Conservation (phyloP, 208 protist species). For the Giardia duodenalis region DNA sequence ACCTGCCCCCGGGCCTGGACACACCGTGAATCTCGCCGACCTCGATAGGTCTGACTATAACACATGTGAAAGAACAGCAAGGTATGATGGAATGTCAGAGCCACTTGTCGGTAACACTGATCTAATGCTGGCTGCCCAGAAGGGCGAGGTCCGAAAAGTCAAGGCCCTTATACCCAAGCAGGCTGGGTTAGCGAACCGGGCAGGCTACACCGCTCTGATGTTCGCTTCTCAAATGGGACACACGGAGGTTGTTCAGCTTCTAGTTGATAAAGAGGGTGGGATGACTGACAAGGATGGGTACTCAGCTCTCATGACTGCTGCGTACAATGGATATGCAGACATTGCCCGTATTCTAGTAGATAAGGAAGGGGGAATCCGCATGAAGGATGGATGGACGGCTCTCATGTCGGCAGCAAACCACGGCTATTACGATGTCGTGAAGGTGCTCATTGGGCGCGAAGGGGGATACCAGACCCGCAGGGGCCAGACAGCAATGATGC, state of each 20-base stretch:
- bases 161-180: not conserved
- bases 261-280: not conserved
- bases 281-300: slow-evolving; percentile 4
- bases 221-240: not conserved
- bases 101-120: not conserved
- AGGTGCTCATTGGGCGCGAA: not conserved
- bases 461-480: not conserved
- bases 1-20: not conserved
- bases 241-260: not conserved
- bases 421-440: not conserved
- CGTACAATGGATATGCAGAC: not conserved
- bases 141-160: not conserved
- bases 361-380: not conserved
- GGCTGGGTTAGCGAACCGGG: not conserved
- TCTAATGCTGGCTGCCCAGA: slow-evolving; percentile 3
- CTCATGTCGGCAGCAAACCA: slow-evolving; percentile 6
- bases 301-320: not conserved
- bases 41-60: not conserved
- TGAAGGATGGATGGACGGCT: not conserved
- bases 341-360: not conserved
- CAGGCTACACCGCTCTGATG: not conserved
- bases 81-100: not conserved
- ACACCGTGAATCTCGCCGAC: not conserved
- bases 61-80: not conserved
- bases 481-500: not conserved